These are phyloP conservation scores for Phoma sp. DNA, from an alignment of 2,329 filamentous ascomycete genomes.

Conservation along the genomic window DNA sequence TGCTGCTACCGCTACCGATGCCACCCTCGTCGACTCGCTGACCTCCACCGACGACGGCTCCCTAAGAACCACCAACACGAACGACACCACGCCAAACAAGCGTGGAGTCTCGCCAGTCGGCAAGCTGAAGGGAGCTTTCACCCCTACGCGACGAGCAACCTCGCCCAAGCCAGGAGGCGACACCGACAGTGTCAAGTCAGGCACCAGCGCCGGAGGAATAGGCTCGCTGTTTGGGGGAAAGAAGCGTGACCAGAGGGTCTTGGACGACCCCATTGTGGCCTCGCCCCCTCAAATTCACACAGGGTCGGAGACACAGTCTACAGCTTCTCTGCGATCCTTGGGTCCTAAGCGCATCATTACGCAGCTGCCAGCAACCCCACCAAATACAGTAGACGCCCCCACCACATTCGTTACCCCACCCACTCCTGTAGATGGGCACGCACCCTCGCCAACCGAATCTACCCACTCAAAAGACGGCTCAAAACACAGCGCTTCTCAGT, in stretches of 20 bases:
- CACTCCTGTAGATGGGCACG: constrained; percentile 61
- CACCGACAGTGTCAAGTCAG: constrained; percentile 50
- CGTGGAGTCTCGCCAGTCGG: constrained; percentile 72
- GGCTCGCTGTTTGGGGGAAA: constrained; percentile 52
- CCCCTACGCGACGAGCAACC: constrained; percentile 41
- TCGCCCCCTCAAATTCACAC: constrained; percentile 42
- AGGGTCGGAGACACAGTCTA: constrained; percentile 40
- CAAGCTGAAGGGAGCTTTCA: constrained; percentile 75
- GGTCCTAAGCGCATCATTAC: constrained; percentile 48
- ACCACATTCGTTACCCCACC: constrained; percentile 68
- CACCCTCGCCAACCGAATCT: constrained; percentile 42
- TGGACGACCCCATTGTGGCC: constrained; percentile 35
- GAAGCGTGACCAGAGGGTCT: constrained; percentile 38
- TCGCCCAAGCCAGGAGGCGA: constrained; percentile 37
- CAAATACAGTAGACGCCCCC: constrained; percentile 53
- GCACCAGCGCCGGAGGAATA: constrained; percentile 43
- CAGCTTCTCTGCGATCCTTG: constrained; percentile 29
- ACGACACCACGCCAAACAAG: constrained; percentile 48
- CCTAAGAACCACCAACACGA: constrained; percentile 38
- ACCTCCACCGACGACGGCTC: constrained; percentile 36
- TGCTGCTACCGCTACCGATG: constrained; percentile 39
- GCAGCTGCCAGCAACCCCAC: constrained; percentile 50
- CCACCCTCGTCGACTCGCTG: constrained; percentile 40
- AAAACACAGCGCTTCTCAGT: constrained; percentile 43
- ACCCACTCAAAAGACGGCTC: constrained; percentile 29